Evolutionary conservation across 1,284 basidiomycete genomes (phyloP).

Genomic region (Paramarasmius palmivorus): DNA sequence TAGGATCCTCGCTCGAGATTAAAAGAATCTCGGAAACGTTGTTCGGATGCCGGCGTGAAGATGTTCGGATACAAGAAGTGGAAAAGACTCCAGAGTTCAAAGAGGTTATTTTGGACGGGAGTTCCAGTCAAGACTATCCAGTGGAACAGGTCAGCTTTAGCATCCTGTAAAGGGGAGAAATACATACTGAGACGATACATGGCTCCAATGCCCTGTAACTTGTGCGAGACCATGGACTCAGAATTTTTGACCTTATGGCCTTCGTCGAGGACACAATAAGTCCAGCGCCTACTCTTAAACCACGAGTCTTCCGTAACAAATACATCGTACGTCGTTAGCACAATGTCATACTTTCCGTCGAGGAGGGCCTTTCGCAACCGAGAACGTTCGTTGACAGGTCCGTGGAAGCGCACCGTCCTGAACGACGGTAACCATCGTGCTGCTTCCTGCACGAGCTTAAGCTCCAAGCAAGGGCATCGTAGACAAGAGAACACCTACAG

Average conservation of each 20-base stretch:
- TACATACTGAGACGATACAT: slow-evolving; percentile 47
- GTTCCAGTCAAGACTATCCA: slow-evolving; percentile 58
- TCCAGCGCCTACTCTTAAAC: slow-evolving; percentile 59
- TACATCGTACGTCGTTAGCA: slow-evolving; percentile 60
- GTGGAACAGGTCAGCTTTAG: not conserved
- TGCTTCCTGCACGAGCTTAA: slow-evolving; percentile 40
- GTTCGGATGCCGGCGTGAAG: slow-evolving; percentile 49
- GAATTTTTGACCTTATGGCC: slow-evolving; percentile 64
- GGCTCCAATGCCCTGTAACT: slow-evolving; percentile 47
- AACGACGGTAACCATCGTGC: slow-evolving; percentile 57
- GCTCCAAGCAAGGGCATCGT: not conserved
- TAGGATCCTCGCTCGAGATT: slow-evolving; percentile 52
- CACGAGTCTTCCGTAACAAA: slow-evolving; percentile 50
- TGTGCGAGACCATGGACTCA: slow-evolving; percentile 42
- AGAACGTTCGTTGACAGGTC: slow-evolving; percentile 44
- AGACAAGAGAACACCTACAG: slow-evolving; percentile 26
- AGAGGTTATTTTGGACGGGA: slow-evolving; percentile 62
- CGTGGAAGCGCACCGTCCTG: slow-evolving; percentile 51
- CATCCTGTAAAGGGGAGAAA: not conserved
- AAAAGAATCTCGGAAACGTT: slow-evolving; percentile 52
- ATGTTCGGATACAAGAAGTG: slow-evolving; percentile 55
- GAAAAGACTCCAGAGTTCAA: slow-evolving; percentile 59
- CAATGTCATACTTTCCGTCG: slow-evolving; percentile 42
- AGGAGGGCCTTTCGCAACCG: slow-evolving; percentile 42
- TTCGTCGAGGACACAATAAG: slow-evolving; percentile 58